Evolutionary conservation across 73 alveolate genomes (phyloP).

Genomic region (Paramecium sonneborni): DNA sequence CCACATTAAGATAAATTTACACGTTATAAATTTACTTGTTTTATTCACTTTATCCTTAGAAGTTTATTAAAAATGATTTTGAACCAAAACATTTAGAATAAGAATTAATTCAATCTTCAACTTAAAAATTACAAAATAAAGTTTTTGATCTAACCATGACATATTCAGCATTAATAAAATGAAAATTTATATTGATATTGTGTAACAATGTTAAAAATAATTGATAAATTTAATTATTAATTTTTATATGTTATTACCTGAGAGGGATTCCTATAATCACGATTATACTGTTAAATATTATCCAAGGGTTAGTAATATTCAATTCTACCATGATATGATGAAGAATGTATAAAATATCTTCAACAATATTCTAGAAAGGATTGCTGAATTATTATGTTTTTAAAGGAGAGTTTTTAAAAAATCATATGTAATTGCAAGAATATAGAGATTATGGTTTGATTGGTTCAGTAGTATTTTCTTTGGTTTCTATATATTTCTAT

Average conservation of each 20-base stretch:
- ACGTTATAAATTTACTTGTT: neutral
- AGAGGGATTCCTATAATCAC: neutral
- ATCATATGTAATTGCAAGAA: neutral
- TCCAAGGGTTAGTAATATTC: neutral
- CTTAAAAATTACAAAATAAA: neutral
- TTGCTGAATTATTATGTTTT: neutral
- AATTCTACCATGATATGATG: neutral
- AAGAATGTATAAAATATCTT: neutral
- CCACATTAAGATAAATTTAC: neutral
- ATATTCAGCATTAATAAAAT: neutral
- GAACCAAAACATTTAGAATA: too few species aligned
- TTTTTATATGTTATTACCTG: neutral
- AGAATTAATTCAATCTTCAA: too few species aligned
- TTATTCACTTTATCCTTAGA: neutral
- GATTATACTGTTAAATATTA: neutral
- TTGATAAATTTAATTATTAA: neutral
- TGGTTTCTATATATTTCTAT: neutral
- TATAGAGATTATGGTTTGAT: conserved; percentile 1
- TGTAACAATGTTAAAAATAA: neutral
- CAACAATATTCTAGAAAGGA: neutral
- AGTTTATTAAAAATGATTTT: neutral
- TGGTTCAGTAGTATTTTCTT: neutral
- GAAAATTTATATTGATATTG: neutral
- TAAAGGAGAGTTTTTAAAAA: neutral
- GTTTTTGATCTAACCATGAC: neutral